A percentile compares a stretch with the other conserved stretches of the same genome.
These are phyloP conservation scores for Penicillium turbatum DNA, from an alignment of 495 filamentous ascomycete genomes.

Conservation along the genomic window DNA sequence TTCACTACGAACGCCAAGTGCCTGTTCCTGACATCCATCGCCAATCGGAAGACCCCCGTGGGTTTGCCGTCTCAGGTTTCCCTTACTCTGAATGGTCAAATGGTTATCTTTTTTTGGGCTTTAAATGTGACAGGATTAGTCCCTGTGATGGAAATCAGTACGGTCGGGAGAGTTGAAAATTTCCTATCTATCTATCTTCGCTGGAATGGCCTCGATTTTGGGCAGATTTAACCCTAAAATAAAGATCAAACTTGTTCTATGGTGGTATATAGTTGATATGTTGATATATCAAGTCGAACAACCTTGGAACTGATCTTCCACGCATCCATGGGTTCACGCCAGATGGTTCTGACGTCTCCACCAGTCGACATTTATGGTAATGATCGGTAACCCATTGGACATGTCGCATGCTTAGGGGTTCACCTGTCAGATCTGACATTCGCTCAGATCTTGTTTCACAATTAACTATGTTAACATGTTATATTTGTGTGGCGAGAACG, in stretches of 20 bases:
- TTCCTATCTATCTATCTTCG: not conserved
- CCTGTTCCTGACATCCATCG: constrained; percentile 17
- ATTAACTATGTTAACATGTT: no score
- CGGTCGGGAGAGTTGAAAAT: no score
- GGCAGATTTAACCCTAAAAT: no score
- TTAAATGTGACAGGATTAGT: no score
- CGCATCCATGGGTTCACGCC: not conserved
- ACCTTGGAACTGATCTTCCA: not conserved
- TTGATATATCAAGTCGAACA: no score
- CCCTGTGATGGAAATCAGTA: not conserved
- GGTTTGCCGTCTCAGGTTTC: constrained; percentile 1
- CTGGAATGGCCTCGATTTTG: no score
- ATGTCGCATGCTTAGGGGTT: not conserved
- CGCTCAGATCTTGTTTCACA: no score
- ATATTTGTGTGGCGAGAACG: no score
- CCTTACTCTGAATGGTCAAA: constrained; percentile 3
- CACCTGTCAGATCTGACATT: not conserved
- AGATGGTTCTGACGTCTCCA: not conserved
- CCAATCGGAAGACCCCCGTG: constrained; percentile 25
- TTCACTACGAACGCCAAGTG: not conserved
- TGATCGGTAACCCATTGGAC: not conserved
- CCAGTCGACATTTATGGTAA: not conserved
- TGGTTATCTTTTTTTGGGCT: no score
- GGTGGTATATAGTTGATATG: no score
- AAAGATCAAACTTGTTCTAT: no score